Evolutionary conservation across 1,284 basidiomycete species (phyloP).

Genomic region (Earliella scabrosa): DNA sequence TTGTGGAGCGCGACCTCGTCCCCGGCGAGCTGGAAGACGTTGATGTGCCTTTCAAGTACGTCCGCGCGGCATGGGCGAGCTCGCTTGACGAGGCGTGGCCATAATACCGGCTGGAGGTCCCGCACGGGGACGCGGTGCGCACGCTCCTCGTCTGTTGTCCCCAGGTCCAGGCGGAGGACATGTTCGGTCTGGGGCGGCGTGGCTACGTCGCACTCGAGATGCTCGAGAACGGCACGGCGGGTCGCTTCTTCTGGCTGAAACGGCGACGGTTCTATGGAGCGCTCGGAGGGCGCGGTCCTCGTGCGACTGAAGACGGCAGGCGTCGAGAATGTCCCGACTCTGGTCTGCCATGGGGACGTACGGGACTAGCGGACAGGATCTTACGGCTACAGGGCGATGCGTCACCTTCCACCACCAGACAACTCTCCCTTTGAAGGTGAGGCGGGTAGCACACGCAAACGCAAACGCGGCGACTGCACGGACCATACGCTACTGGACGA

Average conservation of each 20-base stretch:
- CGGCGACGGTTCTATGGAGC: neutral
- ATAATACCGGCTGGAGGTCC: constrained; percentile 8
- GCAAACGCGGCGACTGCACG: too few species aligned
- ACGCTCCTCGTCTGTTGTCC: constrained; percentile 3
- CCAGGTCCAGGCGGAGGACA: neutral
- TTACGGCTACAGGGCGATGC: neutral
- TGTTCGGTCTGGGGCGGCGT: constrained; percentile 1
- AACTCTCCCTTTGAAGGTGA: too few species aligned
- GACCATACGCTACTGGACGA: neutral
- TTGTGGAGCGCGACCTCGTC: neutral
- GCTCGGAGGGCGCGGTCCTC: neutral
- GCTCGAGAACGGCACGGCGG: neutral
- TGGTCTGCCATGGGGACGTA: constrained; percentile 1
- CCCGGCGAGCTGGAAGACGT: neutral
- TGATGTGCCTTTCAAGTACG: constrained; percentile 7
- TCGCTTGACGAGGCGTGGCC: constrained; percentile 9
- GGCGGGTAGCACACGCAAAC: too few species aligned
- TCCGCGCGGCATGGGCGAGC: neutral
- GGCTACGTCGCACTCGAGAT: constrained; percentile 3
- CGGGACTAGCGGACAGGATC: neutral
- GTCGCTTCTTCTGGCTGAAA: neutral
- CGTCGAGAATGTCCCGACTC: neutral
- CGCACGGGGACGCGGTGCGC: neutral
- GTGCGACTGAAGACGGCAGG: neutral
- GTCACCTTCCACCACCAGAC: too few species aligned